phyloP scores from a whole-genome alignment of 1,284 basidiomycete species.

The Pseudozyma pruni region DNA sequence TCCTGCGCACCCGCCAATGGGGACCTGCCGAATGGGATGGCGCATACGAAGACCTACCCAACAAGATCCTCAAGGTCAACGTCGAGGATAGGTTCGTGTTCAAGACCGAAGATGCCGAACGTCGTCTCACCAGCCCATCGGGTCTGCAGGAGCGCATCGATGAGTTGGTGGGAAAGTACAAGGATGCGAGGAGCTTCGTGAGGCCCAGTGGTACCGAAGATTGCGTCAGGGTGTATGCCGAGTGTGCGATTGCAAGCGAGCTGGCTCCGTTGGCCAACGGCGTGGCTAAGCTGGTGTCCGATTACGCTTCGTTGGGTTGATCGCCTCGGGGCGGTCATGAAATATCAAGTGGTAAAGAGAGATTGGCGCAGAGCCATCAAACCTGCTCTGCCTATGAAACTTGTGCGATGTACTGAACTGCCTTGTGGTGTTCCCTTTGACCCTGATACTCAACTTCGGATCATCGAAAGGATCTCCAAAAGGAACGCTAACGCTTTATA shows the following conservation, averaged over 20 bases:
- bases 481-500: too few relatives aligned
- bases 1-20: conserved; percentile 77
- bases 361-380: too few relatives aligned
- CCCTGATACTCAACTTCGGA: too few relatives aligned
- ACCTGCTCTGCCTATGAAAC: too few relatives aligned
- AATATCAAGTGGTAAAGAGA: too few relatives aligned
- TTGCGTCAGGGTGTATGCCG: conserved; percentile 96
- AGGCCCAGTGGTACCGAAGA: conserved; percentile 98
- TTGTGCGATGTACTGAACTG: too few relatives aligned
- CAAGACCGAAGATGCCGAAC: conserved; percentile 92
- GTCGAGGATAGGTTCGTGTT: conserved; percentile 86
- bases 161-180: conserved; percentile 81
- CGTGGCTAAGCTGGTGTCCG: conserved; percentile 57
- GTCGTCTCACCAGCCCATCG: conserved; percentile 81
- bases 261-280: conserved; percentile 72
- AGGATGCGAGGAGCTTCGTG: conserved; percentile 90
- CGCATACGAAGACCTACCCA: conserved; percentile 92
- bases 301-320: conserved; percentile 27
- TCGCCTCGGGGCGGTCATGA: neutral
- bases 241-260: conserved; percentile 79
- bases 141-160: conserved; percentile 89
- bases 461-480: too few relatives aligned
- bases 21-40: conserved; percentile 85
- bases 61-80: conserved; percentile 93
- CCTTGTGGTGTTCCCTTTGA: too few relatives aligned